Base-by-base conservation (phyloP, 768 basidiomycete genomes). In the Tricholoma saponaceum region DNA sequence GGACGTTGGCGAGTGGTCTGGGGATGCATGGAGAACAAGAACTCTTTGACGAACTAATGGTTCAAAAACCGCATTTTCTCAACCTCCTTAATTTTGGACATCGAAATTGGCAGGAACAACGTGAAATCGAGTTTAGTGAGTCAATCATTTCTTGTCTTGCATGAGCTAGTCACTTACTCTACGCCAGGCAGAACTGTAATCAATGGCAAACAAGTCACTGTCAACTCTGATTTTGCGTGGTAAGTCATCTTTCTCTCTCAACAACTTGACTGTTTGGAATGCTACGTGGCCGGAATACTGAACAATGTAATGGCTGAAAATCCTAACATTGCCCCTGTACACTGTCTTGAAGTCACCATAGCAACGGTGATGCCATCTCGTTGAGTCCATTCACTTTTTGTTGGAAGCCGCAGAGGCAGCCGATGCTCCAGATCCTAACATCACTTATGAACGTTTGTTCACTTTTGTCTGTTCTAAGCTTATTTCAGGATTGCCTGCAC, bases 221-320 rank as follows among this genome's bases (percentile, higher is more conserved):
- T 95, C 61, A 92, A 91, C 68, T 70, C 83, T 13, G 89, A 94
- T 66, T 93, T 94, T 70, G 85, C 84, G 13, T 83, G 82, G 51
- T 91, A 91, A 69, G 83, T 80, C 55, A 69, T 90, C 55, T 90
- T 92, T 70, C 82, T 95, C 55, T 84, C 94, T 0, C 84, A 89
- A 66, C 84, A 91, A 55, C 85, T 97, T 54, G 79, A 83, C 64
- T 85, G 85, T 62, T 95, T 93, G 12, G 94, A 96, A 73, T 83
- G 86, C 63, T 85, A 90, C 70, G 73, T 86, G 52, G 90, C 92
- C 4, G 77, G 77, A 20, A 80, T 92, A 16, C 75, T 92, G 47
- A 83, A 89, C 57, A 72, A 80, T 20, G 77, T 88, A 41, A 85
- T 86, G 73, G 64, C 79, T 0, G 73, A 79, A 58, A 84, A 86